These are phyloP conservation scores for Cryptococcus neoformans DNA, from an alignment of 1,284 basidiomycete species.

Conservation along the genomic window DNA sequence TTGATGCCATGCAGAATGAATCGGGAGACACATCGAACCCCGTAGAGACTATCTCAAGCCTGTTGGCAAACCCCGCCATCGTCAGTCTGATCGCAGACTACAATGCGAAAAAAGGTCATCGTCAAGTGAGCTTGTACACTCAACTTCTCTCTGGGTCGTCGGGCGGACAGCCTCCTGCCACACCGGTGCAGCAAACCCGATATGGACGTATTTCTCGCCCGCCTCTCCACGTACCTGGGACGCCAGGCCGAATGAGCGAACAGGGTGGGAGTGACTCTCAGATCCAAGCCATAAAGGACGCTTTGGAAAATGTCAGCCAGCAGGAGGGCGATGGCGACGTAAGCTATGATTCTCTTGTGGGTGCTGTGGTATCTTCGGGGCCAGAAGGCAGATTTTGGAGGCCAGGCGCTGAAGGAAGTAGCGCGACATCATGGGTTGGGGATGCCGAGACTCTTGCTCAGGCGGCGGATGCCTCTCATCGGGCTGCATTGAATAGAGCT, in stretches of 20 bases:
- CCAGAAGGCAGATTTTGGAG: neutral
- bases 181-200: conserved; percentile 19
- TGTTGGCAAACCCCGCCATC: conserved; percentile 10
- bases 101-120: conserved; percentile 12
- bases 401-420: neutral
- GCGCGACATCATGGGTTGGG: conserved; percentile 2
- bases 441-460: conserved; percentile 15
- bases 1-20: neutral
- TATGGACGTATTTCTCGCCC: conserved; percentile 22
- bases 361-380: neutral
- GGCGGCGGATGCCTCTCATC: conserved; percentile 9
- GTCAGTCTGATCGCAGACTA: conserved; percentile 15
- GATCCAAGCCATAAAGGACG: conserved; percentile 18
- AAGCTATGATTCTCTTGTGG: conserved; percentile 9
- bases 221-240: conserved; percentile 8
- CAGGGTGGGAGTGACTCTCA: conserved; percentile 3
- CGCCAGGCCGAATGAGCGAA: neutral
- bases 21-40: neutral
- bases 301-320: conserved; percentile 12
- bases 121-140: conserved; percentile 12
- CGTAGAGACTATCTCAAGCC: conserved; percentile 11
- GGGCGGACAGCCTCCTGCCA: conserved; percentile 4
- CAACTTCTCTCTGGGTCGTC: neutral
- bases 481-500: neutral
- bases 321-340: conserved; percentile 2